A percentile compares a stretch with the other conserved stretches of the same genome.
Conservation (phyloP, 177 flowering plant genomes). For the Tripterygium wilfordii region DNA sequence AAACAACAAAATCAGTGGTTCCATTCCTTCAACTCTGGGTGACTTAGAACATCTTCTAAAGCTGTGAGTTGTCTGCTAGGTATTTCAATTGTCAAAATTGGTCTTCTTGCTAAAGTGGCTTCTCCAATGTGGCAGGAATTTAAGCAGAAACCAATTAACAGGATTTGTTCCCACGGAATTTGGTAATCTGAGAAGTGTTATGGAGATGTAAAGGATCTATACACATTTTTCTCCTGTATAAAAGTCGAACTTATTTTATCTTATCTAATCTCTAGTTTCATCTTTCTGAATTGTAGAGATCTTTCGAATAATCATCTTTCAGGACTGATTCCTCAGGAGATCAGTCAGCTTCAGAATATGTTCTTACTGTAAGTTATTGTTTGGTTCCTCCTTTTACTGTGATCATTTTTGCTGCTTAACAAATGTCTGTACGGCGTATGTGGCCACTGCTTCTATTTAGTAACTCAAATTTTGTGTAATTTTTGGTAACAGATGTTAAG, state of each 20-base stretch:
- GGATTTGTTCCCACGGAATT: slow-evolving; percentile 82
- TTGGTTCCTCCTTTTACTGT: neutral
- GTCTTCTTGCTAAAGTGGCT: slow-evolving; percentile 5
- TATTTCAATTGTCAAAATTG: neutral
- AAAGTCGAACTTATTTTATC: neutral
- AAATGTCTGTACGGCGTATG: no score
- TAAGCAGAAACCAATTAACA: slow-evolving; percentile 60
- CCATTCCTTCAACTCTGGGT: slow-evolving; percentile 83
- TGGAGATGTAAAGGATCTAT: slow-evolving; percentile 66
- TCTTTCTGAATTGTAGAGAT: slow-evolving; percentile 47
- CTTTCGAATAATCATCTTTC: slow-evolving; percentile 70
- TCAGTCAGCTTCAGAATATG: slow-evolving; percentile 80
- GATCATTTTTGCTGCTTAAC: no score
- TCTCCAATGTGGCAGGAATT: slow-evolving; percentile 38
- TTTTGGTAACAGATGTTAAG: neutral
- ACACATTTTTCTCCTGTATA: neutral
- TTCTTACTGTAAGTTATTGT: slow-evolving; percentile 60
- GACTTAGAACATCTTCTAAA: slow-evolving; percentile 94
- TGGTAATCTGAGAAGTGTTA: slow-evolving; percentile 83
- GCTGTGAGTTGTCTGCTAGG: slow-evolving; percentile 46
- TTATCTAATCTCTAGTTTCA: neutral
- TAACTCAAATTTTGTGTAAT: no score
- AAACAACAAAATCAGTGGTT: slow-evolving; percentile 64
- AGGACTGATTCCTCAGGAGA: slow-evolving; percentile 76
- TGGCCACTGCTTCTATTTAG: no score